A percentile compares a stretch with the other conserved stretches of the same genome.
These are phyloP conservation scores for Ophiostoma ulmi DNA, from an alignment of 2,329 filamentous ascomycete species.

Conservation along the genomic window DNA sequence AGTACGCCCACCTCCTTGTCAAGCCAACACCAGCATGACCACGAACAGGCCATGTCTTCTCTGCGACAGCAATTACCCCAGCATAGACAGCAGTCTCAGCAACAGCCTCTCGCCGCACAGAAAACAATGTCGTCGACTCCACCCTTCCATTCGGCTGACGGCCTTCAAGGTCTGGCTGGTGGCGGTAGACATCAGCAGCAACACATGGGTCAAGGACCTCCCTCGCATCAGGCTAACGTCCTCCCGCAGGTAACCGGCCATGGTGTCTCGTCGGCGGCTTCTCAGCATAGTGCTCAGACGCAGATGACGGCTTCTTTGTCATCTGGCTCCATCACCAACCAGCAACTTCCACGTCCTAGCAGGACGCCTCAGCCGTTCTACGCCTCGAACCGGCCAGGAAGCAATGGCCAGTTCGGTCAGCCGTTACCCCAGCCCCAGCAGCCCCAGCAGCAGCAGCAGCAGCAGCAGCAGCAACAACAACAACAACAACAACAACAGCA, in stretches of 20 bases:
- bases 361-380: constrained; percentile 23
- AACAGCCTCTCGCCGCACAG: constrained; percentile 23
- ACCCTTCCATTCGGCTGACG: constrained; percentile 23
- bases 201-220: constrained; percentile 10
- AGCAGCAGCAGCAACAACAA: constrained; percentile 23
- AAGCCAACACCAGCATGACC: constrained; percentile 26
- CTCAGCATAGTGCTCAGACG: constrained; percentile 26
- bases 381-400: constrained; percentile 10
- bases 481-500: constrained; percentile 25
- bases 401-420: constrained; percentile 20
- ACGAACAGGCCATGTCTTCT: constrained; percentile 23
- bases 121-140: constrained; percentile 24
- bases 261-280: constrained; percentile 25
- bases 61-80: constrained; percentile 20
- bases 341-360: constrained; percentile 27
- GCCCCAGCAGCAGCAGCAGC: constrained; percentile 24
- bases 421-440: constrained; percentile 24
- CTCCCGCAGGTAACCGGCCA: constrained; percentile 27
- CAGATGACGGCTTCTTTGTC: constrained; percentile 26
- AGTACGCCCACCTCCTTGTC: constrained; percentile 24
- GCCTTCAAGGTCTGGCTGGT: constrained; percentile 21
- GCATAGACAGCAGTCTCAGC: constrained; percentile 20
- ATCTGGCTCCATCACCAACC: constrained; percentile 26
- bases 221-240: constrained; percentile 26
- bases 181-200: constrained; percentile 22